These are phyloP conservation scores for Naganishia randhawae DNA, from an alignment of 768 basidiomycete genomes.

Conservation along the genomic window DNA sequence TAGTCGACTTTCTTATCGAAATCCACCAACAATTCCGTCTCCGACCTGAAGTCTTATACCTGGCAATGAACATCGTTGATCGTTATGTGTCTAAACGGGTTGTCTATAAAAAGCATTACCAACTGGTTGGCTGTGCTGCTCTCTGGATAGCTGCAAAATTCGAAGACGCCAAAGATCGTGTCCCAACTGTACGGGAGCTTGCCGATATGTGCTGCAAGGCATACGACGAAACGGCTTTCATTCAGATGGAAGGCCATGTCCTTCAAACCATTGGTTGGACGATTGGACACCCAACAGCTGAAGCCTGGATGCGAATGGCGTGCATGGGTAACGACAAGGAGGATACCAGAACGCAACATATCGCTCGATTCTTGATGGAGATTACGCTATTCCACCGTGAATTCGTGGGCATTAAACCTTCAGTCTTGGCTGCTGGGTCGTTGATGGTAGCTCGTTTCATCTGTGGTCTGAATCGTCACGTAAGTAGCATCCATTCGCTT, in stretches of 20 bases:
- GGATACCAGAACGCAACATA: constrained; percentile 85
- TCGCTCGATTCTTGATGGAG: constrained; percentile 98
- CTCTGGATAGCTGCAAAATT: constrained; percentile 99
- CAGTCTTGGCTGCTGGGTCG: constrained; percentile 82
- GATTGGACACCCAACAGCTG: constrained; percentile 94
- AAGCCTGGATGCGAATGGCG: constrained; percentile 80
- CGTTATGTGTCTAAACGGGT: constrained; percentile 98
- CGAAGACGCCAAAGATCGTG: constrained; percentile 97
- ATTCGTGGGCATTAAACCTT: constrained; percentile 79
- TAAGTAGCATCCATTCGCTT: constrained; percentile 36
- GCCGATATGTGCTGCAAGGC: constrained; percentile 92
- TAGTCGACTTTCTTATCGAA: constrained; percentile 98
- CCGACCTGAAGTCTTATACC: constrained; percentile 96
- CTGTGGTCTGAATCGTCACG: constrained; percentile 70
- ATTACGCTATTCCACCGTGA: constrained; percentile 97
- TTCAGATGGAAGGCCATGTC: constrained; percentile 96
- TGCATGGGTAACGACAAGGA: constrained; percentile 60
- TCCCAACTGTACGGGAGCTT: constrained; percentile 90
- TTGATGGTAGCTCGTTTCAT: constrained; percentile 83
- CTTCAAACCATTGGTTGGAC: constrained; percentile 94
- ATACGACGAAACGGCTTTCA: constrained; percentile 94
- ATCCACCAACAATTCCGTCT: constrained; percentile 96
- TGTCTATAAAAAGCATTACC: constrained; percentile 98
- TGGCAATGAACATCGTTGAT: constrained; percentile 97
- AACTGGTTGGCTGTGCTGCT: constrained; percentile 95